Conservation (phyloP, 2,329 filamentous ascomycete genomes). For the Botrytis porri region DNA sequence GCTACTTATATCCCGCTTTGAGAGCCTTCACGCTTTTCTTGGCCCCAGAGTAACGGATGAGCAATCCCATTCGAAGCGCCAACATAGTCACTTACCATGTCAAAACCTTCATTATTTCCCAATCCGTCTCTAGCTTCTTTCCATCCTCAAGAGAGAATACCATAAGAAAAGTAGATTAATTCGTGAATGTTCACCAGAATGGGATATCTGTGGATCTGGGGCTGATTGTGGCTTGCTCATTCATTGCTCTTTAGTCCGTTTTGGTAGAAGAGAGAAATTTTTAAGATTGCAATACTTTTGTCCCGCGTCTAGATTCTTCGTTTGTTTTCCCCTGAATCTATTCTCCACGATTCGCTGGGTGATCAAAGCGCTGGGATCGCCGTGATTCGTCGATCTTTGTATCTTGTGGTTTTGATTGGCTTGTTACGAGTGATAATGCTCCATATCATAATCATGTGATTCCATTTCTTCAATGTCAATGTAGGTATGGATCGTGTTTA, state of each 20-base stretch:
- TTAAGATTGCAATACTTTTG: neutral
- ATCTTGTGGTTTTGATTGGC: neutral
- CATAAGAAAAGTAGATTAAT: neutral
- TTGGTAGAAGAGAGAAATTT: neutral
- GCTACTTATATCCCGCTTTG: neutral
- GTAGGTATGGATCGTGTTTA: neutral
- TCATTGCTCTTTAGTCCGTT: neutral
- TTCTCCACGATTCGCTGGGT: neutral
- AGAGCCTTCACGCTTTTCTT: neutral
- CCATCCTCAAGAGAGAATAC: neutral
- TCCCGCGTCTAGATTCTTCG: neutral
- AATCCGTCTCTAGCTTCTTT: neutral
- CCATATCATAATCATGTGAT: neutral
- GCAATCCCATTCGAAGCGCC: neutral
- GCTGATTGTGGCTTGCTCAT: conserved; percentile 4
- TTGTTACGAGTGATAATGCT: neutral
- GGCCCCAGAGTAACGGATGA: neutral
- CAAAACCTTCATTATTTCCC: conserved; percentile 7
- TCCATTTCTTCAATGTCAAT: rapidly evolving
- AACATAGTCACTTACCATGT: neutral
- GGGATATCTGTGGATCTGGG: neutral
- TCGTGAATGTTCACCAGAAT: neutral
- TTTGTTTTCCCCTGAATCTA: neutral
- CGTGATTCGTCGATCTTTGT: neutral
- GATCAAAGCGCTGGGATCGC: neutral